These are phyloP conservation scores for Cryptosporidium viatorum DNA, from an alignment of 169 alveolate species.

Conservation along the genomic window DNA sequence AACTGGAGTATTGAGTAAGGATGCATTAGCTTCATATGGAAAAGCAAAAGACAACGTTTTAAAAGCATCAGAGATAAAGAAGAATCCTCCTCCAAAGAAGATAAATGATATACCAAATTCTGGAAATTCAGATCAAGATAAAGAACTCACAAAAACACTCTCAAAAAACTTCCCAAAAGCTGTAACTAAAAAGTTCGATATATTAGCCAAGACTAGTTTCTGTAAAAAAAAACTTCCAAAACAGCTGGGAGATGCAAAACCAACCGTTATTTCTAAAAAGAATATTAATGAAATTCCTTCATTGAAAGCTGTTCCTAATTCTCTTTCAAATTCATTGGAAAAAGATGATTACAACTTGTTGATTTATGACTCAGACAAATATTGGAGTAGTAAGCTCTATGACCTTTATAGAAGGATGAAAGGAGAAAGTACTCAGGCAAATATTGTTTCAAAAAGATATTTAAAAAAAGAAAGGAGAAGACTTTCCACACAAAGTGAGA, in stretches of 20 bases:
- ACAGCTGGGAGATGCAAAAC: background rate
- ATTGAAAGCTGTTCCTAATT: background rate
- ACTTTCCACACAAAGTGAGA: background rate
- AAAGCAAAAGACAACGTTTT: background rate
- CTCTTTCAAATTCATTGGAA: background rate
- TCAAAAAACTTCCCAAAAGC: background rate
- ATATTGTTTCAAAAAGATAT: background rate
- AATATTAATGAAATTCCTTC: background rate
- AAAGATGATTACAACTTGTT: background rate
- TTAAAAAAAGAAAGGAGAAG: background rate
- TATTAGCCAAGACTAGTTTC: no score
- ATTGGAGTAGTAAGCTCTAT: background rate
- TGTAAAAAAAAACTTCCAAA: background rate
- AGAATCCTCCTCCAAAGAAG: background rate
- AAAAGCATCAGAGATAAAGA: background rate
- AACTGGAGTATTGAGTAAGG: background rate
- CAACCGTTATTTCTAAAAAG: background rate
- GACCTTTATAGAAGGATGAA: slow-evolving; percentile 25
- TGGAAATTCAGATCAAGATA: background rate
- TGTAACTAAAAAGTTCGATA: background rate
- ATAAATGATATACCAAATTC: background rate
- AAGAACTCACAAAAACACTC: background rate
- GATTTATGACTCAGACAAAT: background rate
- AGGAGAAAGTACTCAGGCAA: background rate
- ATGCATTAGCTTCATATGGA: background rate